These are phyloP conservation scores for Amanita muscaria DNA, from an alignment of 768 basidiomycete species.

Conservation along the genomic window DNA sequence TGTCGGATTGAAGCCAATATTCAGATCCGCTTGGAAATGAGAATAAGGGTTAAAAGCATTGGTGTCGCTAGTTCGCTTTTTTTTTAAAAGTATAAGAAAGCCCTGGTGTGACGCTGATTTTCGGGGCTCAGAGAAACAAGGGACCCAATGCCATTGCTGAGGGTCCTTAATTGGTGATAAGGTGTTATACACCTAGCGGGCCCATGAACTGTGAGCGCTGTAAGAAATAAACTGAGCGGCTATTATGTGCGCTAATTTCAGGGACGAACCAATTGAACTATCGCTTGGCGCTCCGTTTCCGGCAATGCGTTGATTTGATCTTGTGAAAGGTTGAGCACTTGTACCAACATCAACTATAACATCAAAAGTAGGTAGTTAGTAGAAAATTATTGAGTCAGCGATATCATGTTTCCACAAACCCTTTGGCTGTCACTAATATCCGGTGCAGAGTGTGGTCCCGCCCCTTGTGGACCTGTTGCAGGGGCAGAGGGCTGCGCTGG, in stretches of 20 bases:
- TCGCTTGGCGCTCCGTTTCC: slow-evolving; percentile 67
- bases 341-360: slow-evolving; percentile 68
- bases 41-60: neutral
- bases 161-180: neutral
- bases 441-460: slow-evolving; percentile 12
- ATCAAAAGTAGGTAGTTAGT: neutral
- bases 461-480: slow-evolving; percentile 22
- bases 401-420: slow-evolving; percentile 15
- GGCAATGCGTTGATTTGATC: slow-evolving; percentile 81
- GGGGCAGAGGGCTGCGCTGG: slow-evolving; percentile 19
- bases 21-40: no score
- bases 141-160: no score
- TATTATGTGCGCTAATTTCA: neutral
- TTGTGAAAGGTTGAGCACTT: slow-evolving; percentile 72
- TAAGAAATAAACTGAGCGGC: neutral
- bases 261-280: slow-evolving; percentile 71
- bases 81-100: neutral
- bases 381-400: slow-evolving; percentile 7
- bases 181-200: slow-evolving; percentile 14
- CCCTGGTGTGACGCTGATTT: neutral
- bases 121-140: no score
- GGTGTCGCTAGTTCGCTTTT: neutral
- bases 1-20: no score
- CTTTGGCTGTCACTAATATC: slow-evolving; percentile 48
- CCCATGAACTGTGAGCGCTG: slow-evolving; percentile 34